Evolutionary conservation across 352 stramenopile genomes (phyloP).

Genomic region (Phytophthora fragariaefolia): DNA sequence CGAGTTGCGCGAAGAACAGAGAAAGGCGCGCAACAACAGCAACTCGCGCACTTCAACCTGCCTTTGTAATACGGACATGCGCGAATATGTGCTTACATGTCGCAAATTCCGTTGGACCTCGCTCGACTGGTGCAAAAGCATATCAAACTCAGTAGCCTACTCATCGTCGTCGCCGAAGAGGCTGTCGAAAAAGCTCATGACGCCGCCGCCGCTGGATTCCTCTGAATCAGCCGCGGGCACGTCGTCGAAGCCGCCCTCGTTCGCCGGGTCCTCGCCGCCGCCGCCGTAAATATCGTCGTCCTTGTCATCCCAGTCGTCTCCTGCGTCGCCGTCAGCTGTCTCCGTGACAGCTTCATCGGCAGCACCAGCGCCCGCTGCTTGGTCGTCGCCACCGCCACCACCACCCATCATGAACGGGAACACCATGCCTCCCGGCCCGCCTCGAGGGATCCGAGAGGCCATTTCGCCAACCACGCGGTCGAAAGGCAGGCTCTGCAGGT

Average conservation of each 20-base stretch:
- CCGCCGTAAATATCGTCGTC: constrained; percentile 65
- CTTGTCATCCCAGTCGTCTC: constrained; percentile 42
- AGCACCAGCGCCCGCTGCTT: constrained; percentile 33
- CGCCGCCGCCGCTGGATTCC: constrained; percentile 37
- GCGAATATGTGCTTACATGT: too few species aligned
- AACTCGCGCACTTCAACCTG: too few species aligned
- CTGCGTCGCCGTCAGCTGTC: constrained; percentile 19
- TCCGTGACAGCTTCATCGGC: constrained; percentile 37
- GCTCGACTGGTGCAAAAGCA: too few species aligned
- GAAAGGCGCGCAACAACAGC: too few species aligned
- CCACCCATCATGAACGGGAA: constrained; percentile 87
- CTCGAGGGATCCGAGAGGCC: constrained; percentile 82
- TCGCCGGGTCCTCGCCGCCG: constrained; percentile 7
- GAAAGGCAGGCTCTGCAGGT: constrained; percentile 92
- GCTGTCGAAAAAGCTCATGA: constrained; percentile 69
- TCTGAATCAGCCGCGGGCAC: constrained; percentile 27
- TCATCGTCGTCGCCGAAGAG: constrained; percentile 56
- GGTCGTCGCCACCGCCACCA: constrained; percentile 41
- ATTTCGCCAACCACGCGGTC: constrained; percentile 94
- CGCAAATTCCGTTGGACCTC: too few species aligned
- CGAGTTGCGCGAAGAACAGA: too few species aligned
- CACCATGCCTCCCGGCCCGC: constrained; percentile 80
- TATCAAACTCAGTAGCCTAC: too few species aligned
- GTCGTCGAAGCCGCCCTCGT: constrained; percentile 22
- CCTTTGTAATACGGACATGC: too few species aligned